Evolutionary conservation across 148 eudicot species (phyloP).

Genomic region (Talinum fruticosum): DNA sequence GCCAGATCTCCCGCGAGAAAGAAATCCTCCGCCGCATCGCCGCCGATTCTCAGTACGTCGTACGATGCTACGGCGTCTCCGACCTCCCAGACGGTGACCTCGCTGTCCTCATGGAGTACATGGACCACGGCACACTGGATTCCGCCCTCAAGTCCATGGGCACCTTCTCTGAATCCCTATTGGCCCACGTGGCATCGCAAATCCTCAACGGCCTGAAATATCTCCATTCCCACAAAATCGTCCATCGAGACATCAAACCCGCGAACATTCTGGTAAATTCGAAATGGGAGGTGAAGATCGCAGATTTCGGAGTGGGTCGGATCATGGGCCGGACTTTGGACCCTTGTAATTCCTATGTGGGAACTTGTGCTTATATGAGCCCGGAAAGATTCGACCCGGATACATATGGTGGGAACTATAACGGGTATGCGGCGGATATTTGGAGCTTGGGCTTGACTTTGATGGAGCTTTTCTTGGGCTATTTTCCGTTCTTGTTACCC

Average conservation of each 20-base stretch:
- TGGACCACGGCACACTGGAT: constrained; percentile 73
- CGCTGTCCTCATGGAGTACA: constrained; percentile 67
- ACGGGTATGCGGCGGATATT: constrained; percentile 83
- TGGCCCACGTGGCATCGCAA: constrained; percentile 50
- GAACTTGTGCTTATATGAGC: constrained; percentile 96
- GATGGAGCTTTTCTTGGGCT: constrained; percentile 77
- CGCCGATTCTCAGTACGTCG: constrained; percentile 63
- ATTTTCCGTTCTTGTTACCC: constrained; percentile 61
- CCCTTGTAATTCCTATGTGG: constrained; percentile 87
- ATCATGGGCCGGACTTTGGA: constrained; percentile 76
- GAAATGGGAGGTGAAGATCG: constrained; percentile 61
- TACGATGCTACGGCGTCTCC: constrained; percentile 52
- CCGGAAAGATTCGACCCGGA: constrained; percentile 96
- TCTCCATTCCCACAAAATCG: constrained; percentile 73
- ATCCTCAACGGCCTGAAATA: constrained; percentile 56
- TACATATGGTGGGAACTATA: constrained; percentile 64
- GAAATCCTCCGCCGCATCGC: constrained; percentile 66
- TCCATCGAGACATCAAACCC: constrained; percentile 82
- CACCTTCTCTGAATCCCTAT: constrained; percentile 29
- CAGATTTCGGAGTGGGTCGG: constrained; percentile 88
- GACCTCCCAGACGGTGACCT: constrained; percentile 56
- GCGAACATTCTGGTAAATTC: constrained; percentile 57
- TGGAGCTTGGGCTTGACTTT: constrained; percentile 87
- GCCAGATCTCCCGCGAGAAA: constrained; percentile 63
- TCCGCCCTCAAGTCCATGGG: constrained; percentile 30